Percentiles rank a stretch among this genome's conserved stretches.
Evolutionary conservation across 2,329 filamentous ascomycete genomes (phyloP).

Genomic region (Pseudogymnoascus sp.): DNA sequence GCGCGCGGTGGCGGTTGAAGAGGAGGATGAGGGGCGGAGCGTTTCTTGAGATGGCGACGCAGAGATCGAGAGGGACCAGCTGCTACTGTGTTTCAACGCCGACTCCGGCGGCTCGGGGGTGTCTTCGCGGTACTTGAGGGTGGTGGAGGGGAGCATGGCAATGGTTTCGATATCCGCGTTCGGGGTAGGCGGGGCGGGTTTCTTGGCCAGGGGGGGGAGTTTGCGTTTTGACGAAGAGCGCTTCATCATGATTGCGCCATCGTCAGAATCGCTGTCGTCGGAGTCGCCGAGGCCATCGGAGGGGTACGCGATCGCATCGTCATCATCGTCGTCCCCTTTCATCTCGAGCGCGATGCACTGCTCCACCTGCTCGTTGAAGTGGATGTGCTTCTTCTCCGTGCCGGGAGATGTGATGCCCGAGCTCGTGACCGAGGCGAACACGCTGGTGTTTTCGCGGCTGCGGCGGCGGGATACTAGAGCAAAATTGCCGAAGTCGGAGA

Average conservation of each 20-base stretch:
- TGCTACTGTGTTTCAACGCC: conserved; percentile 53
- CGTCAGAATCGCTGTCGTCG: conserved; percentile 50
- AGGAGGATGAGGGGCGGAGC: conserved; percentile 45
- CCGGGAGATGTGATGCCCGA: conserved; percentile 58
- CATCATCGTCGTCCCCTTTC: conserved; percentile 66
- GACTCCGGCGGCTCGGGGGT: conserved; percentile 58
- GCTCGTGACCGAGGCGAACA: conserved; percentile 56
- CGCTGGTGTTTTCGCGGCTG: conserved; percentile 54
- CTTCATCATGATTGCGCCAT: conserved; percentile 59
- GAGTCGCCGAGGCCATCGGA: conserved; percentile 32
- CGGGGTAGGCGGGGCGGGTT: conserved; percentile 10
- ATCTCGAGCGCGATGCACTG: conserved; percentile 91
- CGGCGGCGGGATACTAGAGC: conserved; percentile 53
- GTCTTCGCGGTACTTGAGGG: conserved; percentile 70
- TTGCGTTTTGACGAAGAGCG: conserved; percentile 51
- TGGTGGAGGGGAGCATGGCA: conserved; percentile 54
- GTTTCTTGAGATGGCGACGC: conserved; percentile 74
- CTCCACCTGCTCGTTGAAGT: conserved; percentile 92
- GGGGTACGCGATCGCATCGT: conserved; percentile 37
- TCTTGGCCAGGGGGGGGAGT: conserved; percentile 32
- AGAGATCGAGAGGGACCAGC: conserved; percentile 51
- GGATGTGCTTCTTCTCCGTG: conserved; percentile 76
- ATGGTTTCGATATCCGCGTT: conserved; percentile 49
- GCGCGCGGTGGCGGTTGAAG: neutral
- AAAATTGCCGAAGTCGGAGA: conserved; percentile 61